Conservation (phyloP, 352 stramenopile genomes). For the Paralagenidium karlingii region DNA sequence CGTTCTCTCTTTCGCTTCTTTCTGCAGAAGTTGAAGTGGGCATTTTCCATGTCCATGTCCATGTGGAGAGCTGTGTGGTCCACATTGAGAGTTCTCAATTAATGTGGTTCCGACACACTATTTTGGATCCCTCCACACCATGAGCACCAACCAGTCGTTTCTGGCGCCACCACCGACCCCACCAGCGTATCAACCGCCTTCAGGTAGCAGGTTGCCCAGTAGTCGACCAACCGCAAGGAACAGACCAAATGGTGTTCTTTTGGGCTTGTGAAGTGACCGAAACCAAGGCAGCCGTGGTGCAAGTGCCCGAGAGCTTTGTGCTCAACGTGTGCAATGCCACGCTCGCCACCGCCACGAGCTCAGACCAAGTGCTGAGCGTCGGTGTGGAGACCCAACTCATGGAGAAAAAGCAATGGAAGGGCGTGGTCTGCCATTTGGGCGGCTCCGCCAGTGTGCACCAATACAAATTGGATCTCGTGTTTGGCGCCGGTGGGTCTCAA, state of each 20-base stretch:
- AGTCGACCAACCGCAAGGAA: too few species aligned
- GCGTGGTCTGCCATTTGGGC: constrained; percentile 43
- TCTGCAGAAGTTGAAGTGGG: too few species aligned
- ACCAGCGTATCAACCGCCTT: too few species aligned
- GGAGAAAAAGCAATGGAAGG: constrained; percentile 48
- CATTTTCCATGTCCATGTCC: too few species aligned
- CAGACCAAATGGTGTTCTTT: constrained; percentile 27
- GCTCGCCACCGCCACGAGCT: constrained; percentile 2
- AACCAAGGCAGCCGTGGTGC: constrained; percentile 30
- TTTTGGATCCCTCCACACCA: too few species aligned
- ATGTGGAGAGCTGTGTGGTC: too few species aligned
- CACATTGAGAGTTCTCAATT: too few species aligned
- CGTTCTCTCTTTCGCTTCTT: too few species aligned
- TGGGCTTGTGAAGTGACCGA: constrained; percentile 45
- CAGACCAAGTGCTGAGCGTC: constrained; percentile 19
- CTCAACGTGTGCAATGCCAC: constrained; percentile 53
- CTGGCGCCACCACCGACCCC: too few species aligned
- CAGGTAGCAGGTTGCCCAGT: too few species aligned
- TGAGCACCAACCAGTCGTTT: too few species aligned
- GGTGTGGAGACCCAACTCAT: constrained; percentile 55
- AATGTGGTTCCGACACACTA: too few species aligned
- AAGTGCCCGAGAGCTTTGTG: constrained; percentile 40
- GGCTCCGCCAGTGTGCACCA: constrained; percentile 25
- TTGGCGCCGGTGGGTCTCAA: constrained; percentile 26
- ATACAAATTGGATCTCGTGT: constrained; percentile 75